Conservation (phyloP, 2,329 filamentous ascomycete genomes). For the Clonostachys rhizophaga region DNA sequence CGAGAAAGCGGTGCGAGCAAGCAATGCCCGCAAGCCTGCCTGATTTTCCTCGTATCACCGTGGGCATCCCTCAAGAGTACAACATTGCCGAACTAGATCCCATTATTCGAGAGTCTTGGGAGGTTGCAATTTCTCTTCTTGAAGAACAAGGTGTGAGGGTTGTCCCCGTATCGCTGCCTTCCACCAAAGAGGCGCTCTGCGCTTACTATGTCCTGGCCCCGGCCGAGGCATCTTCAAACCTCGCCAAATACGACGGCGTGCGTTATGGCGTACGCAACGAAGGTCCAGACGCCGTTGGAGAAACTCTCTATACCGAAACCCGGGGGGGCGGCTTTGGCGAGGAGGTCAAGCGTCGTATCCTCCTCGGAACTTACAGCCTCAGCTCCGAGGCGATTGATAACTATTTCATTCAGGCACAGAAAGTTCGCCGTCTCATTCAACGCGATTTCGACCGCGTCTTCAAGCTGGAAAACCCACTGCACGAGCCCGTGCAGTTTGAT, state of each 20-base stretch:
- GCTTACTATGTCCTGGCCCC: slow-evolving; percentile 95
- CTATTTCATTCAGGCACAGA: slow-evolving; percentile 93
- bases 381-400: slow-evolving; percentile 91
- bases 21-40: slow-evolving; percentile 13
- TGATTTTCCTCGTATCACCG: slow-evolving; percentile 28
- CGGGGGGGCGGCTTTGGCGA: slow-evolving; percentile 72
- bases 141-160: slow-evolving; percentile 64
- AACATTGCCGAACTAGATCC: slow-evolving; percentile 79
- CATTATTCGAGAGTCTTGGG: slow-evolving; percentile 67
- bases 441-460: slow-evolving; percentile 84
- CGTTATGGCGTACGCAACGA: slow-evolving; percentile 68
- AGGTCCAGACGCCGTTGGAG: slow-evolving; percentile 47
- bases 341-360: slow-evolving; percentile 81
- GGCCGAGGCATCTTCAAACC: slow-evolving; percentile 91
- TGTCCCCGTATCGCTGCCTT: slow-evolving; percentile 73
- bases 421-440: slow-evolving; percentile 77
- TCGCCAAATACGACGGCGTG: slow-evolving; percentile 96
- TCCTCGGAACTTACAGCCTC: slow-evolving; percentile 85
- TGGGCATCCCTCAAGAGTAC: slow-evolving; percentile 70
- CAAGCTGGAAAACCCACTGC: slow-evolving; percentile 62
- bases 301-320: slow-evolving; percentile 71
- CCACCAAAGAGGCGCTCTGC: slow-evolving; percentile 79
- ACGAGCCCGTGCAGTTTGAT: slow-evolving; percentile 47
- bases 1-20: slow-evolving; percentile 44
- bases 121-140: slow-evolving; percentile 53